Base-by-base conservation (phyloP, 495 filamentous ascomycete genomes). In the Hypoxylon subgilvum region DNA sequence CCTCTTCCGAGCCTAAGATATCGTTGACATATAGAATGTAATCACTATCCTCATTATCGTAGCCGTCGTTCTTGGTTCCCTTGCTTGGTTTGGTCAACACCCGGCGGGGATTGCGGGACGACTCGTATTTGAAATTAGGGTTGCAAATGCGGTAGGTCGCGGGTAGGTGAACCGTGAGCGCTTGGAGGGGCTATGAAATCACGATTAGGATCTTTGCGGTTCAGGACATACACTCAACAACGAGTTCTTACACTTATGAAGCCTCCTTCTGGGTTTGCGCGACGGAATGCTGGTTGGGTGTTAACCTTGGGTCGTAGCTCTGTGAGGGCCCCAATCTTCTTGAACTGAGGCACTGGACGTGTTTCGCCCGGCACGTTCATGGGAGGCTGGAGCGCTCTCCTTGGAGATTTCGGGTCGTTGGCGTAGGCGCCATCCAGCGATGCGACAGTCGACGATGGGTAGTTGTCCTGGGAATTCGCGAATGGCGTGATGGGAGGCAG, bases 51-150 rank as follows among this genome's bases (percentile, higher is more conserved):
- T 99, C 95, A 65, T 99, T 99, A 69, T 99, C 95, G 66, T 90
- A 99, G 1, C 95, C 95, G 78, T 99, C 95, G 69, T 99, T 99
- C 81, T 99, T 99, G 19, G 89, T 84, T 1, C 93, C 93, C 73
- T 99, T 99, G 80, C 95, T 99, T 13, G 95, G 95, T 70, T 99
- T 99, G n/a, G 95, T 99, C 46, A 99, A 78, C 25, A 99, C 95
- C 61, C 95, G 84, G 34, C 95, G 87, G 17, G 95, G 95, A 66
- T 99, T 99, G 52, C 95, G 82, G n/a, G 95, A 96, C 17, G 95
- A 97, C 70, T 97, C 95, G 78, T 99, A 99, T 79, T 97, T 96
- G 81, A 99, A 99, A 50, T 80, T 84, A 1, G 95, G 93, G 66
- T 99, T 99, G 78, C 95, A 99, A 73, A 99, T 97, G 47, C 94